Base-by-base conservation (phyloP, 78 protist species). In the Dictyostelium discoideum region DNA sequence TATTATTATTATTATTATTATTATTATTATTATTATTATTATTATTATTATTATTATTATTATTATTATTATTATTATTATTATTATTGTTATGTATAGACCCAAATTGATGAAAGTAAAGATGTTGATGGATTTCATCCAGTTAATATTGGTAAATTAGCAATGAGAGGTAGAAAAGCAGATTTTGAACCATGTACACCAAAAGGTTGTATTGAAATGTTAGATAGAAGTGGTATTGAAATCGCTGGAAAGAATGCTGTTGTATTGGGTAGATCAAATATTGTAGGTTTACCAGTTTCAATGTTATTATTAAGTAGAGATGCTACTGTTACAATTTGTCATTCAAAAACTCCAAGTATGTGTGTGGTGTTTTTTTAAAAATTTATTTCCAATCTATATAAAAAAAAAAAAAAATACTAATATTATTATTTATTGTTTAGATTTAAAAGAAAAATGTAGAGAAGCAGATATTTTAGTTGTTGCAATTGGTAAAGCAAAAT, bases 91-190 rank as follows among this genome's bases (percentile, higher is more conserved):
- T 46, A n/a, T 46, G 9, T 46, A 5, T 69, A 82, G 60, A 78
- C 24, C 24, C 84, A 87, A 46, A 85, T 95, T 44, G 87, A 81
- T 60, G 85, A 84, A 5, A 72, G 20, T 46, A 99, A 99, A 89
- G 99, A 99, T 86, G 99, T 98, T 37, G 99, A 99, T 85, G 99
- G 99, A 16, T 96, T 96, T 86, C 92, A 93, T 73, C 90, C 97
- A 54, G 11, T 69, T 40, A 96, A 94, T 78, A 77, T 97, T 63
- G 99, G 99, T 73, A 24, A 22, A 20, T 69, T 99, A 54, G 32
- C 92, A 89, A 78, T 97, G 97, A 26, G 92, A 18, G 99, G 99
- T 1, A 50, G 97, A 40, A 46, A 79, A 24, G 80, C 92, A 63
- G 60, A 48, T 14, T 88, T 98, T 22, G 84, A 89, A 24, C 94